Evolutionary conservation across 179 eudicot genomes (phyloP).

Genomic region (Corrigiola litoralis): DNA sequence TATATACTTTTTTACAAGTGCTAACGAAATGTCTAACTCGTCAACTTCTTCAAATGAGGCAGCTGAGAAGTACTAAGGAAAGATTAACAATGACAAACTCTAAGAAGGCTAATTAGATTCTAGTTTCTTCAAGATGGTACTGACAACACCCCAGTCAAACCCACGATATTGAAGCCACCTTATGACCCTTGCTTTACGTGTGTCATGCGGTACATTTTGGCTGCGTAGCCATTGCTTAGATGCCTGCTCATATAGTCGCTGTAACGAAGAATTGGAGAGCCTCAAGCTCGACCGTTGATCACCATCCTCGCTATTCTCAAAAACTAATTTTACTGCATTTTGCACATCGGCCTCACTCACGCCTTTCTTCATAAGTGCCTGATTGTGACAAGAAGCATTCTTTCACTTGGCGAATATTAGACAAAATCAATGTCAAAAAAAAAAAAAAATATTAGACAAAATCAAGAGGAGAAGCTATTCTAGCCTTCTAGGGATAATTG

Average conservation of each 20-base stretch:
- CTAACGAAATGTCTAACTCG: neutral
- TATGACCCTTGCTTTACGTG: conserved; percentile 52
- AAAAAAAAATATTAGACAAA: no score
- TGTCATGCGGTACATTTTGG: conserved; percentile 39
- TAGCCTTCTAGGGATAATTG: no score
- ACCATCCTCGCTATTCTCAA: conserved; percentile 45
- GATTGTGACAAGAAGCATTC: conserved; percentile 26
- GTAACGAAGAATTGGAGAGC: conserved; percentile 48
- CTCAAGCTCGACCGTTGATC: conserved; percentile 36
- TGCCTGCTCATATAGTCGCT: conserved; percentile 52
- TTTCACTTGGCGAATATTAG: conserved; percentile 2
- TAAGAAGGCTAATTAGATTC: conserved; percentile 40
- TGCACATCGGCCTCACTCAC: conserved; percentile 48
- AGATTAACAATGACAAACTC: neutral
- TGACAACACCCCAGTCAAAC: conserved; percentile 55
- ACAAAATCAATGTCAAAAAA: no score
- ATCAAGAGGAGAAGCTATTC: no score
- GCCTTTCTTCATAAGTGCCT: conserved; percentile 72
- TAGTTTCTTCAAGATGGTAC: conserved; percentile 49
- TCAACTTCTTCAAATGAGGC: neutral
- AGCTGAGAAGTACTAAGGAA: neutral
- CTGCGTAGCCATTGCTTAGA: conserved; percentile 66
- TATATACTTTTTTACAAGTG: neutral
- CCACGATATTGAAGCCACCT: conserved; percentile 91
- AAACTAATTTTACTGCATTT: conserved; percentile 67